phyloP scores from a whole-genome alignment of 148 eudicot species.

The Fallopia convolvulus region DNA sequence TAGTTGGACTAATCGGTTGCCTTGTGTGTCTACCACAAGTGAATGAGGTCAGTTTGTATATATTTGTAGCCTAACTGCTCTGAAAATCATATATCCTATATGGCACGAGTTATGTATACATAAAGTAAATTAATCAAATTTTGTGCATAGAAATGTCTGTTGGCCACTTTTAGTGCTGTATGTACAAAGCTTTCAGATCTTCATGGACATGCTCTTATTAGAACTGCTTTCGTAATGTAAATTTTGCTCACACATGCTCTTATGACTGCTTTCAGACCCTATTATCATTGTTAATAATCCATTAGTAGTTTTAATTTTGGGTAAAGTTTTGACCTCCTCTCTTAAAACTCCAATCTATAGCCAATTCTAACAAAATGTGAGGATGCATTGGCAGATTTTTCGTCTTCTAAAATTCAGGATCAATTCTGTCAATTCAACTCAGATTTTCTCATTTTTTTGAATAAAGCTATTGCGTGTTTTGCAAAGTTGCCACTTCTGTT shows the following conservation, averaged over 20 bases:
- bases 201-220: not conserved
- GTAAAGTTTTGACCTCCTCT: not conserved
- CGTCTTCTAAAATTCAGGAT: not conserved
- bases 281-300: not conserved
- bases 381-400: not conserved
- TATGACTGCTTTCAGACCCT: no score
- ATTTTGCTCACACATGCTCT: not conserved
- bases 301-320: not conserved
- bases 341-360: not conserved
- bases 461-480: no score
- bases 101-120: not conserved
- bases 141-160: not conserved
- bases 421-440: not conserved
- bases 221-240: not conserved
- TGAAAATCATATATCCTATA: not conserved
- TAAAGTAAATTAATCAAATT: not conserved
- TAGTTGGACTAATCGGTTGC: not conserved
- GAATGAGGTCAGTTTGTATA: conserved; percentile 1
- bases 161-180: not conserved
- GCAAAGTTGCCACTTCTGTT: no score
- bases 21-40: not conserved
- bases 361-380: not conserved
- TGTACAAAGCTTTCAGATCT: not conserved
- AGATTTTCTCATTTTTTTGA: not conserved
- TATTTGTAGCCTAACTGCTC: not conserved